Evolutionary conservation across 2,329 filamentous ascomycete genomes (phyloP).

Genomic region (Neonectria hederae): DNA sequence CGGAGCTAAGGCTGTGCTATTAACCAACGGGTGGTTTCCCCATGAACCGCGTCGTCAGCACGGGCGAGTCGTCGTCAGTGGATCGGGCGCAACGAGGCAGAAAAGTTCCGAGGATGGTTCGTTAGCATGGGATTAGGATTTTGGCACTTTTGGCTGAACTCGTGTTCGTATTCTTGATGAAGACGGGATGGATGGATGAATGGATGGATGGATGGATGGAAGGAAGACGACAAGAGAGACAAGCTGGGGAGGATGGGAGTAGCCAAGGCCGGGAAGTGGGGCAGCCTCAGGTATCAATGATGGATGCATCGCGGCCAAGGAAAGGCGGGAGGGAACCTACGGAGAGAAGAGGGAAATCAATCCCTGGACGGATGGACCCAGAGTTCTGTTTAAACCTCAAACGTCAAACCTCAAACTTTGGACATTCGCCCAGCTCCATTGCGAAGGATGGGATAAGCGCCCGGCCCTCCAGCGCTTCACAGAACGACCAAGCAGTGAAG

Average conservation of each 20-base stretch:
- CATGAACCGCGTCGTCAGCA: neutral
- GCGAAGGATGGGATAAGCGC: neutral
- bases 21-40: neutral
- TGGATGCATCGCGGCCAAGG: neutral
- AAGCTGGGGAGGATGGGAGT: neutral
- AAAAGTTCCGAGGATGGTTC: neutral
- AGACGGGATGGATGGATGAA: no score
- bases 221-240: neutral
- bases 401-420: no score
- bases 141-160: neutral
- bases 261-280: neutral
- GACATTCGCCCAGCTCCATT: neutral
- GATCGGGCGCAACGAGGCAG: conserved; percentile 1
- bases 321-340: neutral
- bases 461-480: neutral
- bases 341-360: neutral
- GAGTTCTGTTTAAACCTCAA: neutral
- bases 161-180: conserved; percentile 1
- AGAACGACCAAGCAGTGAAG: neutral
- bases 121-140: neutral
- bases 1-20: conserved; percentile 37
- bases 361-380: neutral
- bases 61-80: conserved; percentile 11
- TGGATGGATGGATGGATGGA: no score
- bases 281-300: conserved; percentile 3